phyloP scores from a whole-genome alignment of 1,139 yeast genomes.

The Hyphopichia khmerensis region DNA sequence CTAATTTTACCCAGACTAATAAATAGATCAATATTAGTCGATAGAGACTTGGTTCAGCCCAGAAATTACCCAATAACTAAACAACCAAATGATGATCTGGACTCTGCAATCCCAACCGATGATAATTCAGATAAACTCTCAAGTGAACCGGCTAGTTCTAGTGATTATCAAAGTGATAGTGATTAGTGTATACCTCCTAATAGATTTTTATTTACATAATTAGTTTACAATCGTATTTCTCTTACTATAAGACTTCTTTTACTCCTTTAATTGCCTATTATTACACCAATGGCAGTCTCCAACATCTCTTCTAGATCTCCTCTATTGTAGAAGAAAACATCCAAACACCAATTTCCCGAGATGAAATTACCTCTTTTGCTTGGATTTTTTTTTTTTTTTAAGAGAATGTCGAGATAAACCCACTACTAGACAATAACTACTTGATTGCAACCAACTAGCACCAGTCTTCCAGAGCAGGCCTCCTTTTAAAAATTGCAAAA shows the following conservation, averaged over 20 bases:
- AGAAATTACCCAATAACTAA: constrained; percentile 29
- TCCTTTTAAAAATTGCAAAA: neutral
- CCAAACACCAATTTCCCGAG: no score
- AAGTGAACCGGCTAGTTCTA: constrained; percentile 4
- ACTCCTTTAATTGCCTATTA: no score
- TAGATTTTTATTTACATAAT: neutral
- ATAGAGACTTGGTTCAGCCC: constrained; percentile 36
- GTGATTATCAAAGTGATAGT: constrained; percentile 26
- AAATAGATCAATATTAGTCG: constrained; percentile 37
- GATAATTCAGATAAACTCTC: neutral
- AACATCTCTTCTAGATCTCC: no score
- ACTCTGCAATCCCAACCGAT: constrained; percentile 1
- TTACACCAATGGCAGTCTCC: no score
- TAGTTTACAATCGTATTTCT: no score
- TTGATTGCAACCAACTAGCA: no score
- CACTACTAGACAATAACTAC: no score
- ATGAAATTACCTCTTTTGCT: no score
- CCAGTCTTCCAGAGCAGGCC: no score
- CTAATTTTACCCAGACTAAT: constrained; percentile 59
- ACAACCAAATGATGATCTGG: neutral
- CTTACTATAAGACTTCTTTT: no score
- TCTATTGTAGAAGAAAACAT: no score
- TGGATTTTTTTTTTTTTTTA: no score
- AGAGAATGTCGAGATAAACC: neutral
- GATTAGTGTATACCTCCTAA: constrained; percentile 12